Evolutionary conservation across 805 yeast species (phyloP), one percentile per base, ranked within the genome.

Genomic region (Nakazawaea molendinolei): DNA sequence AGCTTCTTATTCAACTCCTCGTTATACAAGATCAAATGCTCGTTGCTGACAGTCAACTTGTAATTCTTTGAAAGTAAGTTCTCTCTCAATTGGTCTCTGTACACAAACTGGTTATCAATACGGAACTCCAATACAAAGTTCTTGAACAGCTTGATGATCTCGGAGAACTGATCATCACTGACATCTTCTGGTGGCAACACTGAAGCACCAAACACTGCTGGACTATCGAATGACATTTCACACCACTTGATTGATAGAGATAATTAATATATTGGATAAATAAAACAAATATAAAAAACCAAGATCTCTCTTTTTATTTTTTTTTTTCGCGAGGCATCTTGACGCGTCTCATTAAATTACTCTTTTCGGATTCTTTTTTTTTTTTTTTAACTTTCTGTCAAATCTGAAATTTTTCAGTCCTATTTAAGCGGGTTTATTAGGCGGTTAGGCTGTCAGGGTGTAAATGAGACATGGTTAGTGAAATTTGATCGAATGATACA

Each of bases 11-110:
- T 89, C 36, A 92, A 67, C 47, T 85, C 95, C 52, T 86, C 97
- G 51, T 86, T 85, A 63, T 76, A 92, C 7, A 86, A 79, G 38
- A 90, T 82, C 40, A 92, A 63, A 53, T 92, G 95, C 37, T 82
- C 95, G 32, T 85, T 69, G 45, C 84, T 77, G 8, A 92, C 94
- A 3, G 74, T 72, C 34, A 92, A 59, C 27, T 69, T 72, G 59
- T 76, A 89, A 49, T 79, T 76, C 38, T 79, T 79, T 44, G 86
- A 79, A 34, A 90, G 65, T 31, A 94, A 63, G 57, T 89, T 86
- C 50, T 86, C 95, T 47, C 96, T 69, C 38, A 92, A 67, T 55
- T 89, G 95, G 50, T 89, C 96, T 67, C 95, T 70, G 65, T 90
- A 90, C 26, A 87, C 67, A 56, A 84, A 92, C 54, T 77, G 81